Conservation (phyloP, 805 yeast species). For the Aciculoconidium aculeatum region DNA sequence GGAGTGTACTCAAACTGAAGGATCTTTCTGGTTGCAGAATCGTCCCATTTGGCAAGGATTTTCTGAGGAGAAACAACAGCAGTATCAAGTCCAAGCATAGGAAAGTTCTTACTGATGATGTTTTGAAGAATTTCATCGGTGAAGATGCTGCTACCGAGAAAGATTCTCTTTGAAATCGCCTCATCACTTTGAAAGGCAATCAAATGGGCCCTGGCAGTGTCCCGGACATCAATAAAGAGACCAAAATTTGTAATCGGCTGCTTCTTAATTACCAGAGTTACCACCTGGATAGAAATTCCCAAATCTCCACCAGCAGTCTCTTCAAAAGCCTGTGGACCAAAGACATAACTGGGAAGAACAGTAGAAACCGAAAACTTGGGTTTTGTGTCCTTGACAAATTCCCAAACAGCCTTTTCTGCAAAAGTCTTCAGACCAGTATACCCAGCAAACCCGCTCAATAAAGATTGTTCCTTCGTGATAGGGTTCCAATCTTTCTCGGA, state of each 20-base stretch:
- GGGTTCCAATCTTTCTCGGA: conserved; percentile 43
- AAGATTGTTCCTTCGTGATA: conserved; percentile 44
- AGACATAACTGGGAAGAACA: conserved; percentile 51
- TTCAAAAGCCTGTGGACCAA: conserved; percentile 51
- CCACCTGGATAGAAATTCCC: conserved; percentile 5
- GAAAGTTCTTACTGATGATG: conserved; percentile 16
- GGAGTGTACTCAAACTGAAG: conserved; percentile 11
- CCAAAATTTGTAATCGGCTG: no score
- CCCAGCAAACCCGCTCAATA: conserved; percentile 34
- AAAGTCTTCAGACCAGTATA: conserved; percentile 15
- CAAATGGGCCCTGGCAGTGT: conserved; percentile 43
- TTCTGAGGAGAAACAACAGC: conserved; percentile 1
- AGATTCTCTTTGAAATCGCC: conserved; percentile 9
- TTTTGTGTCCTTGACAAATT: conserved; percentile 12
- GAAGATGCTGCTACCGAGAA: conserved; percentile 12
- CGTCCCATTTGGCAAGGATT: no score
- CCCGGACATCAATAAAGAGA: conserved; percentile 40
- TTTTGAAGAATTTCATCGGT: conserved; percentile 18
- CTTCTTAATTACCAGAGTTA: conserved; percentile 5
- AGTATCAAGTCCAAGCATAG: conserved; percentile 9
- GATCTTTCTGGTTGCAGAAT: conserved; percentile 10
- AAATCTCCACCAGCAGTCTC: conserved; percentile 8
- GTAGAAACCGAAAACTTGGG: conserved; percentile 38
- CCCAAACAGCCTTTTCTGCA: conserved; percentile 20
- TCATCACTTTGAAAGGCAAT: conserved; percentile 28